Evolutionary conservation across 257 asterid species (phyloP), one percentile per base, ranked within the genome.

Genomic region (Verbena officinalis): DNA sequence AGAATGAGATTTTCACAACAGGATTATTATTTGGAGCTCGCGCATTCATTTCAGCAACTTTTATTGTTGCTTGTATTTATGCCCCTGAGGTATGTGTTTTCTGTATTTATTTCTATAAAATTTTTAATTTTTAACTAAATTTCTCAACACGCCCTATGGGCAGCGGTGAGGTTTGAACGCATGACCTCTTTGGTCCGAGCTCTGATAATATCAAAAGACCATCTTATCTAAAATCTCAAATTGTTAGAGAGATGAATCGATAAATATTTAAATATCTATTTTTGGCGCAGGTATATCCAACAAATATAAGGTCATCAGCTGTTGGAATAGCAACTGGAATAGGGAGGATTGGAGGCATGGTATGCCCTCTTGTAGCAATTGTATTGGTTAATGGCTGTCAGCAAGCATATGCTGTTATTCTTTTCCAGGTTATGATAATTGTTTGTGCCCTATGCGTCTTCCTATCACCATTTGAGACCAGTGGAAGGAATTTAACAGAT

Each of bases 221-320:
- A 30, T 30, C 36, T 30, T 30, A 30, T 30, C 7, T 30, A 30
- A 30, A 7, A 3, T 2, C 7, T 30, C 36, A 30, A 30, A 3
- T 7, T 30, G 7, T 7, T 2, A 3, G 4, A 30, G 36, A 7
- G 36, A 30, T 30, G 36, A 30, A n/a, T n/a, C n/a, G n/a, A n/a
- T n/a, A n/a, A n/a, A n/a, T n/a, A n/a, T n/a, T n/a, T n/a, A n/a
- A n/a, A n/a, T n/a, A n/a, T n/a, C n/a, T n/a, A n/a, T n/a, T n/a
- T n/a, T n/a, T n/a, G n/a, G n/a, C n/a, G 10, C 80, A 88, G 95
- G 77, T 84, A n/a, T 86, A 89, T 48, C 96, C 96, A 4, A 89
- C 96, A 9, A 77, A 59, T 58, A 58, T 84, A 55, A 78, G 95
- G 68, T 70, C 92, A 39, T 73, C 80, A 0, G 92, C 80, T 0